Evolutionary conservation across 306 rosid genomes (phyloP), one percentile per base, ranked within the genome.

Genomic region (Pueraria montana): DNA sequence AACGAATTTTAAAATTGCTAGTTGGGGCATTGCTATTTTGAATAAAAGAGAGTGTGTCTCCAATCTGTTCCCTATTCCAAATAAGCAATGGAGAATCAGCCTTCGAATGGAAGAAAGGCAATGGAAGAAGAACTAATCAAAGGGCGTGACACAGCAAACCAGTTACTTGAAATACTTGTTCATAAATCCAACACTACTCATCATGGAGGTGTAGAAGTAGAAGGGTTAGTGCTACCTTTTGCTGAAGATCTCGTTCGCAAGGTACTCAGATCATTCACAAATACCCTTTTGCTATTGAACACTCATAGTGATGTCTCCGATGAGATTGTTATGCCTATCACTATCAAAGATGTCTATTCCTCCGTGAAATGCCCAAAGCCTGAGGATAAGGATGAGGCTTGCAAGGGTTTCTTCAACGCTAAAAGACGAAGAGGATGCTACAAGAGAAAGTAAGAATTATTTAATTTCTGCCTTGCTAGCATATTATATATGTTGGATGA

Each of bases 251-350:
- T 84, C 48, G 68, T 26, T 23, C 55, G 38, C 1, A 69, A 80
- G n/a, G n/a, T n/a, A n/a, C n/a, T n/a, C n/a, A n/a, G 68, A 36
- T 80, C 85, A 8, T 68, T 85, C 76, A 46, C 84, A 17, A 80
- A 80, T 38, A 21, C 87, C 73, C 84, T 80, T 74, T 58, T 80
- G 4, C 66, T 84, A 5, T 66, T 81, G 76, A 74, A 75, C 76
- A 48, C 50, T 12, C n/a, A 32, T 11, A 36, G 2, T 63, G 74
- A 27, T 64, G 46, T 34, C 53, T 66, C 48, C 20, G 23, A 64
- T 21, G 80, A 49, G 43, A 27, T 49, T 10, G 26, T 50, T 36
- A 13, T 34, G 5, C 66, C 76, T 38, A 2, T 8, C 32, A 40
- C 62, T 26, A 10, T 42, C 62, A 65, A 27, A 65, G 70, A 75